phyloP scores from a whole-genome alignment of 148 eudicot species.

The Pharnaceum exiguum region DNA sequence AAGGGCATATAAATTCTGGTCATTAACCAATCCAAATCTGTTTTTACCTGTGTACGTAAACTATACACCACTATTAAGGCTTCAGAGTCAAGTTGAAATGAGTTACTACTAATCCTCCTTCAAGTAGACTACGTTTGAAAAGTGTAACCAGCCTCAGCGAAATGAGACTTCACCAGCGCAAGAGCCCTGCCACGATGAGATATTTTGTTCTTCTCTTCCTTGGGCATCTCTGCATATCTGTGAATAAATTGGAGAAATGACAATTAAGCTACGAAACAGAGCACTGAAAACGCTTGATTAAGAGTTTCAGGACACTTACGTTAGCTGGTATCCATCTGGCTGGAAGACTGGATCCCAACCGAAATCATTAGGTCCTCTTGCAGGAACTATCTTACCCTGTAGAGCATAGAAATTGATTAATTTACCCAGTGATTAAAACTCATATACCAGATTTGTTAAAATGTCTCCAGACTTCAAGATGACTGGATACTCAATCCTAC shows the following conservation, averaged over 20 bases:
- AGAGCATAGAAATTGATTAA: slow-evolving; percentile 8
- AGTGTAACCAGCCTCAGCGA: slow-evolving; percentile 66
- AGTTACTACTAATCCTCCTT: background rate
- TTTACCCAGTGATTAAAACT: too few relatives aligned
- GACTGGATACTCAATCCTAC: background rate
- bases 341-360: slow-evolving; percentile 96
- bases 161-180: slow-evolving; percentile 78
- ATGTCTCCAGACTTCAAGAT: too few relatives aligned
- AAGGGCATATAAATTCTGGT: too few relatives aligned
- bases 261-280: background rate
- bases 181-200: slow-evolving; percentile 85
- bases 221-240: slow-evolving; percentile 91
- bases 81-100: background rate
- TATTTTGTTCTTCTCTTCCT: slow-evolving; percentile 92
- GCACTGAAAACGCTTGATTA: background rate
- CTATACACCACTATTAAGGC: background rate
- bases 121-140: slow-evolving; percentile 32
- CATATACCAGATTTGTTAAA: too few relatives aligned
- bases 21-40: too few relatives aligned
- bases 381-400: slow-evolving; percentile 82
- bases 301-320: slow-evolving; percentile 37
- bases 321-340: slow-evolving; percentile 81
- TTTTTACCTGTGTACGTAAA: background rate
- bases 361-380: slow-evolving; percentile 91
- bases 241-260: background rate